These are phyloP conservation scores for Monosporascus ibericus DNA, from an alignment of 2,329 filamentous ascomycete species.

Conservation along the genomic window DNA sequence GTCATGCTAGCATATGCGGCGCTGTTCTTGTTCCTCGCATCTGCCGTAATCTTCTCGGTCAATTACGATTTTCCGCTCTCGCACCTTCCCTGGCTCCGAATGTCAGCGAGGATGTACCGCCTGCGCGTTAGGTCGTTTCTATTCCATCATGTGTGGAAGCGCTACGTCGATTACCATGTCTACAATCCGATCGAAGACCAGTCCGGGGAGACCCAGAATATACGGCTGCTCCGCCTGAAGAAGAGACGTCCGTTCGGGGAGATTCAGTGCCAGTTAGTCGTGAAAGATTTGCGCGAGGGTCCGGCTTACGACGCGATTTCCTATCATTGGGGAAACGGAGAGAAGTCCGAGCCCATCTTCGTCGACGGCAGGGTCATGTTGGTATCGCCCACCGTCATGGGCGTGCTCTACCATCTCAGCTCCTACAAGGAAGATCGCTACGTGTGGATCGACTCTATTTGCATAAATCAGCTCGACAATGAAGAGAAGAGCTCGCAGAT, in stretches of 20 bases:
- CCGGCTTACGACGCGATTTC: not conserved
- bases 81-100: not conserved
- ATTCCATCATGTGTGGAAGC: not conserved
- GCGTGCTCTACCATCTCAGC: not conserved
- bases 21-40: not conserved
- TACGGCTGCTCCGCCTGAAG: not conserved
- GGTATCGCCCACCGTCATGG: slow-evolving; percentile 2
- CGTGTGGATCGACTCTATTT: slow-evolving; percentile 8
- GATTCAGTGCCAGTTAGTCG: not conserved
- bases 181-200: not conserved
- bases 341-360: slow-evolving; percentile 1
- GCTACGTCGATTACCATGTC: not conserved
- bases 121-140: not conserved
- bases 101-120: not conserved
- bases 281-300: not conserved
- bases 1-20: not conserved
- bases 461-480: slow-evolving; percentile 8
- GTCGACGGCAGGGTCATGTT: slow-evolving; percentile 1
- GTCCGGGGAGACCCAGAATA: not conserved
- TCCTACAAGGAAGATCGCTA: not conserved
- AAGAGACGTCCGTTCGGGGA: not conserved
- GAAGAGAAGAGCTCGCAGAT: slow-evolving; percentile 5
- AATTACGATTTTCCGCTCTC: not conserved
- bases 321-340: not conserved
- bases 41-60: not conserved